Evolutionary conservation across 1,284 basidiomycete species (phyloP).

Genomic region (Agaricales sp.): DNA sequence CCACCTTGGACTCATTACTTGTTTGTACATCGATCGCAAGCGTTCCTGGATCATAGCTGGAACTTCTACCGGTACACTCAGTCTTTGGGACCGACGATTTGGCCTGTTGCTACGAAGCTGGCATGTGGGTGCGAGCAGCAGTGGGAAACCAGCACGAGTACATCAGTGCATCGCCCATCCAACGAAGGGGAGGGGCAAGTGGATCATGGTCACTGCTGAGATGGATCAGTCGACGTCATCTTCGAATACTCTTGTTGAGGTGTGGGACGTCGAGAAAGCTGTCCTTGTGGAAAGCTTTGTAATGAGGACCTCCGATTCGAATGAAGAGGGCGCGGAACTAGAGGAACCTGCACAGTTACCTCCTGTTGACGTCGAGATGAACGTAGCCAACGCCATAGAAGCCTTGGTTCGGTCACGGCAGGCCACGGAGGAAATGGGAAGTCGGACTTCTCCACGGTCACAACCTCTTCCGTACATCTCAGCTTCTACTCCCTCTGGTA

Average conservation of each 20-base stretch:
- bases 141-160: constrained; percentile 43
- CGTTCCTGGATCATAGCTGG: constrained; percentile 84
- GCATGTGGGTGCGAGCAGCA: constrained; percentile 59
- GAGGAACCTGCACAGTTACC: constrained; percentile 40
- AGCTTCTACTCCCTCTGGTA: constrained; percentile 31
- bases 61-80: constrained; percentile 74
- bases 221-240: constrained; percentile 26
- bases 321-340: constrained; percentile 33
- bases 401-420: constrained; percentile 38
- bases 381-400: constrained; percentile 61
- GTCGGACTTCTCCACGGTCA: constrained; percentile 16
- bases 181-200: constrained; percentile 76
- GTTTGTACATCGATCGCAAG: constrained; percentile 74
- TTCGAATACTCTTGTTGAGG: constrained; percentile 48
- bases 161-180: constrained; percentile 77
- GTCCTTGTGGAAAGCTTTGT: constrained; percentile 58
- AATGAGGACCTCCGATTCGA: constrained; percentile 31
- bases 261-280: constrained; percentile 73
- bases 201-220: constrained; percentile 80
- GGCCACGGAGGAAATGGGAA: constrained; percentile 18
- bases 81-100: constrained; percentile 92
- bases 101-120: constrained; percentile 84
- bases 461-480: constrained; percentile 23
- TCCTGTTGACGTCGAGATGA: constrained; percentile 45
- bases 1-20: constrained; percentile 80